Evolutionary conservation across 2,329 filamentous ascomycete species (phyloP).

Genomic region (Phialemoniopsis sp.): DNA sequence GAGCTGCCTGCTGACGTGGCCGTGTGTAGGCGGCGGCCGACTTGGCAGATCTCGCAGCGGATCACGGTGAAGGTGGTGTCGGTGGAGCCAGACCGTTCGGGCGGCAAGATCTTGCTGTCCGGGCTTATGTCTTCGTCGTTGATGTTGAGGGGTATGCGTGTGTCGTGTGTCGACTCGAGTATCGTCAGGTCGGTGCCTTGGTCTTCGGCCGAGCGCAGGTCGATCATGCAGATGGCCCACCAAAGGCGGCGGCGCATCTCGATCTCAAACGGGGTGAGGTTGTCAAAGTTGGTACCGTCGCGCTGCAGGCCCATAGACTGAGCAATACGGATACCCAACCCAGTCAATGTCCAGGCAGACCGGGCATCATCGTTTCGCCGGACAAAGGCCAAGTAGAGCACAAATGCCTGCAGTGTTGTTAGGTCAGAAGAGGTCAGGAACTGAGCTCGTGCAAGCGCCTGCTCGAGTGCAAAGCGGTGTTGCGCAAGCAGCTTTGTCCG

Average conservation of each 20-base stretch:
- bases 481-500: conserved; percentile 39
- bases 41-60: conserved; percentile 35
- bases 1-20: conserved; percentile 24
- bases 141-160: conserved; percentile 50
- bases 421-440: conserved; percentile 58
- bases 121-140: conserved; percentile 48
- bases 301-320: conserved; percentile 51
- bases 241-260: conserved; percentile 61
- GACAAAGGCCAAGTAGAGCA: conserved; percentile 52
- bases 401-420: conserved; percentile 56
- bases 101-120: conserved; percentile 41
- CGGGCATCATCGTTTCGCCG: conserved; percentile 45
- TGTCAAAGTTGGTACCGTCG: conserved; percentile 49
- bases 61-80: conserved; percentile 45
- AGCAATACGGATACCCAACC: conserved; percentile 53
- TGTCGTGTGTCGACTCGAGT: conserved; percentile 42
- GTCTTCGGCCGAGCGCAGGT: conserved; percentile 56
- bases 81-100: conserved; percentile 44
- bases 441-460: conserved; percentile 56
- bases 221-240: conserved; percentile 57
- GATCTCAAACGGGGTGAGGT: conserved; percentile 54
- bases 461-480: conserved; percentile 52
- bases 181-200: conserved; percentile 50
- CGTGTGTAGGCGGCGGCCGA: conserved; percentile 32
- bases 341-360: conserved; percentile 61